Evolutionary conservation across 164 flowering plant genomes (phyloP), one percentile per base, ranked within the genome.

Genomic region (Magnolia sinica): DNA sequence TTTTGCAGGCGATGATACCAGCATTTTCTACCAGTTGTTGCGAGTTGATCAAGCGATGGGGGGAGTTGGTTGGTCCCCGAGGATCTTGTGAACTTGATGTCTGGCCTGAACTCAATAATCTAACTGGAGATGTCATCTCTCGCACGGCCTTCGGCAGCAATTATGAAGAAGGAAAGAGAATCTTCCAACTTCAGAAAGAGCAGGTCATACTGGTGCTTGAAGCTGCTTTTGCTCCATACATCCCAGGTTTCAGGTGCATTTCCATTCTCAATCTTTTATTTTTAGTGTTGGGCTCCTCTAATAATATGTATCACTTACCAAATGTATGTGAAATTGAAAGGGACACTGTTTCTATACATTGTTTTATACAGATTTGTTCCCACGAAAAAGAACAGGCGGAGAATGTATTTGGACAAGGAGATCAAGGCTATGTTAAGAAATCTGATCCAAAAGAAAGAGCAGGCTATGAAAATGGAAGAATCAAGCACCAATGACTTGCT

Each of bases 231-330:
- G 76, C 83, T 20, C 5, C 74, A 9, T 82, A 80, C 72, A 78
- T 87, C 49, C 89, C 88, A 8, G 88, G 87, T 37, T 79, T 68
- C 71, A 84, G 88, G 88, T 86, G 61, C 61, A 55, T 10, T 55
- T 16, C 45, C 45, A 37, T 37, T 37, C 45, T 37, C 45, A 3
- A 4, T 37, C 45, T 24, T 24, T 24, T 24, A 24, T 24, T 24
- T 23, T 37, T 37, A 37, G 45, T 37, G 45, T 37, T 37, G 45
- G 45, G 45, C 45, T 37, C 6, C 45, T 37, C 45, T 3, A 37
- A 37, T 37, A 37, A 37, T 37, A 3, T 37, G 45, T 4, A 37
- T 37, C 45, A 37, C 45, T 37, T 37, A 37, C 5, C 45, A 4
- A 37, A 37, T 37, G 45, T 37, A 3, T 37, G 5, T 37, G 45